phyloP scores from a whole-genome alignment of 2,329 filamentous ascomycete species.

The Tetracladium maxilliforme region DNA sequence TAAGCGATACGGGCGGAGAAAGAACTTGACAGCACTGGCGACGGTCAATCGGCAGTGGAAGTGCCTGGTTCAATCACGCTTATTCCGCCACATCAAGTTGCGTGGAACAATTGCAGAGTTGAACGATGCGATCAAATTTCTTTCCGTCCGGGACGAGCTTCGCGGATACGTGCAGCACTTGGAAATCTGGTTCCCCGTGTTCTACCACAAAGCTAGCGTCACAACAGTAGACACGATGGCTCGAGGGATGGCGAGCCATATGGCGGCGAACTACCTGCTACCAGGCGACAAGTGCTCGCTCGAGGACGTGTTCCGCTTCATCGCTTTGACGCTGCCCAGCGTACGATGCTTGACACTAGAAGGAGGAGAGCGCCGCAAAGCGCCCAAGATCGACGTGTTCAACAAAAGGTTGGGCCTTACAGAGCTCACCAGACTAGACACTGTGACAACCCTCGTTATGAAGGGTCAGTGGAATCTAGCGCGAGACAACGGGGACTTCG shows the following conservation, averaged over 20 bases:
- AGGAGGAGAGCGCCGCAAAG: conserved; percentile 64
- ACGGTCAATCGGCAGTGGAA: conserved; percentile 51
- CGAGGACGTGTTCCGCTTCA: conserved; percentile 53
- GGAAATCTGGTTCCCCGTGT: conserved; percentile 68
- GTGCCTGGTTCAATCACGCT: conserved; percentile 50
- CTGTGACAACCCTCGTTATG: conserved; percentile 53
- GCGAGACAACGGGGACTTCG: conserved; percentile 46
- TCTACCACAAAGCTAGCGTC: conserved; percentile 17
- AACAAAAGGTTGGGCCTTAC: conserved; percentile 6
- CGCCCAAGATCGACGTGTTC: conserved; percentile 50
- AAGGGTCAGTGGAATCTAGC: conserved; percentile 69
- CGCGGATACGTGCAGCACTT: conserved; percentile 53
- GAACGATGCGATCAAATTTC: conserved; percentile 43
- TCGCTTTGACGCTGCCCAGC: conserved; percentile 37
- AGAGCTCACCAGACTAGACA: conserved; percentile 13
- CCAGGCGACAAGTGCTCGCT: conserved; percentile 54
- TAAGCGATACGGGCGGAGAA: conserved; percentile 50
- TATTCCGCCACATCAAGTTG: conserved; percentile 64
- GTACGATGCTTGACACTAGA: conserved; percentile 56
- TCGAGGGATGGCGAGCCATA: conserved; percentile 19
- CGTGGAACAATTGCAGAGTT: conserved; percentile 54
- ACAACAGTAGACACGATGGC: conserved; percentile 8
- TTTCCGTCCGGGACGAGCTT: conserved; percentile 41
- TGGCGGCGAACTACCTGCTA: conserved; percentile 41
- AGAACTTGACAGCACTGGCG: conserved; percentile 51